These are phyloP conservation scores for Withania somnifera DNA, from an alignment of 305 asterid genomes.

Conservation along the genomic window DNA sequence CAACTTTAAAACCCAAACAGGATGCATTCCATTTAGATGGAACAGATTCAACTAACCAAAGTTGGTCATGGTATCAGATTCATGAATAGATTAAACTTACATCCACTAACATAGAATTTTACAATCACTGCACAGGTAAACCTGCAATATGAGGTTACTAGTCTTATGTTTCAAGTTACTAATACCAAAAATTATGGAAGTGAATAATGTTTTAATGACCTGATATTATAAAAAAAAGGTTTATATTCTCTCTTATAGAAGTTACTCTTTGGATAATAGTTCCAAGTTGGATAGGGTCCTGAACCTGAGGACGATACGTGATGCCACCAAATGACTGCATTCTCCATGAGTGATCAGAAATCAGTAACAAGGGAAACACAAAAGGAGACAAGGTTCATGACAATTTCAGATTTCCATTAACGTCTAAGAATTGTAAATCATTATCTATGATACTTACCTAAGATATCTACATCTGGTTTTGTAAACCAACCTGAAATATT, in stretches of 20 bases:
- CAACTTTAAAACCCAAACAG: not conserved
- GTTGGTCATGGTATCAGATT: not conserved
- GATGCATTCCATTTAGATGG: not conserved
- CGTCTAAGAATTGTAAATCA: not conserved
- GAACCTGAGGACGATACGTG: not conserved
- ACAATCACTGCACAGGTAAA: not conserved
- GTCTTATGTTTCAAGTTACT: not conserved
- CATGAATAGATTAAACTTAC: not conserved
- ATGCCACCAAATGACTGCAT: not conserved
- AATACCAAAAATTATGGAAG: not conserved
- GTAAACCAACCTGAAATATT: not conserved
- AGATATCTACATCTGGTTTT: not conserved
- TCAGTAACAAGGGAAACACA: not conserved
- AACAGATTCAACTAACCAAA: not conserved
- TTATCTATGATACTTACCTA: not conserved
- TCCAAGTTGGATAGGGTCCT: not conserved
- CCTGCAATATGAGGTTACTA: not conserved
- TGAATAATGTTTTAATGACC: not conserved
- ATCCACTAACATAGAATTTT: not conserved
- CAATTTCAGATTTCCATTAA: not conserved
- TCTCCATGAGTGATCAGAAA: not conserved
- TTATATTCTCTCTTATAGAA: not conserved
- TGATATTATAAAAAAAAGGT: not conserved
- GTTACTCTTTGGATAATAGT: not conserved
- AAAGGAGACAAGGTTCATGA: not conserved